A percentile compares a stretch with the other conserved stretches of the same genome.
Evolutionary conservation across 1,139 yeast species (phyloP).

Genomic region (Hansenula lynferdii): DNA sequence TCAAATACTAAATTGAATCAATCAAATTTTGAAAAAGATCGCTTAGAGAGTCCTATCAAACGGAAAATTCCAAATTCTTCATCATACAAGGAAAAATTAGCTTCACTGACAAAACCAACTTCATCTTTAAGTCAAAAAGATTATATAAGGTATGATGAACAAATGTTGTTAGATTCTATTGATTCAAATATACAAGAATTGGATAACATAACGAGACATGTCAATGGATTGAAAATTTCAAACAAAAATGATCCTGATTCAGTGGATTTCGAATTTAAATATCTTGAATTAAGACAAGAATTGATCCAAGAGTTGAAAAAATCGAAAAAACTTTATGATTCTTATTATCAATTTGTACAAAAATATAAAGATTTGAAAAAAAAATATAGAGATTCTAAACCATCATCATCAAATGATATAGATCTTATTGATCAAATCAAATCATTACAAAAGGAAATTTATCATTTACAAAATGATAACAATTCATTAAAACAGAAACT

Average conservation of each 20-base stretch:
- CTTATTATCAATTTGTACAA: slow-evolving; percentile 36
- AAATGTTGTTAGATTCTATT: slow-evolving; percentile 10
- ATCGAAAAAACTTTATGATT: slow-evolving; percentile 28
- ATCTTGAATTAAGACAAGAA: slow-evolving; percentile 30
- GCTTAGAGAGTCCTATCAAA: background rate
- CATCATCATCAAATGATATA: background rate
- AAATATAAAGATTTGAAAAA: slow-evolving; percentile 37
- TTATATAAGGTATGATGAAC: slow-evolving; percentile 5
- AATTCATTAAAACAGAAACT: slow-evolving; percentile 9
- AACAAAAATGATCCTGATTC: slow-evolving; percentile 16
- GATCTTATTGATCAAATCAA: slow-evolving; percentile 1
- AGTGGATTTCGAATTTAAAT: slow-evolving; percentile 23
- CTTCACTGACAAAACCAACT: background rate
- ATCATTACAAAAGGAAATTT: slow-evolving; percentile 7
- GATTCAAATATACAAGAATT: slow-evolving; percentile 25
- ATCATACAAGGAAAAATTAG: background rate
- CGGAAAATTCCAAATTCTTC: background rate
- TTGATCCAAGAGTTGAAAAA: slow-evolving; percentile 27
- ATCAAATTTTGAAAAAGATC: background rate
- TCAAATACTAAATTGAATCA: slow-evolving; percentile 16
- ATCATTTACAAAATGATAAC: slow-evolving; percentile 12
- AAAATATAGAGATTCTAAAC: slow-evolving; percentile 14
- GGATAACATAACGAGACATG: slow-evolving; percentile 15
- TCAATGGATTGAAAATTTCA: slow-evolving; percentile 15
- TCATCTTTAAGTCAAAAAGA: too few species aligned